phyloP scores from a whole-genome alignment of 148 eudicot genomes.

The Tetragonia tetragonoides region DNA sequence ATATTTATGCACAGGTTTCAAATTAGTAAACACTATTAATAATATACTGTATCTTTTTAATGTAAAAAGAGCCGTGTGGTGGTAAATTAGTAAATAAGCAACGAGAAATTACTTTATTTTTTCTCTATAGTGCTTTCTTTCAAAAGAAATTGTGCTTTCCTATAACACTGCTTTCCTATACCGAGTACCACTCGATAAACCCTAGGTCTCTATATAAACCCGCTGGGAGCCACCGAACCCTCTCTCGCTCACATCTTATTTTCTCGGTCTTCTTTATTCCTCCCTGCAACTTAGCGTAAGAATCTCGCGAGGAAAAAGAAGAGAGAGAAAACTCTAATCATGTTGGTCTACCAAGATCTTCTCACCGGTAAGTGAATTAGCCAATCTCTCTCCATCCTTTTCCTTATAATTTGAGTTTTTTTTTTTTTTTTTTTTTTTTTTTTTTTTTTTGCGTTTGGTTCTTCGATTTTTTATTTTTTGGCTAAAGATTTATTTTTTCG shows the following conservation, averaged over 20 bases:
- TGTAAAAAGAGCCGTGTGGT: too few relatives aligned
- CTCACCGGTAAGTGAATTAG: conserved; percentile 27
- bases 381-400: not conserved
- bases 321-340: conserved; percentile 22
- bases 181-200: conserved; percentile 12
- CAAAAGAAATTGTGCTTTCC: not conserved
- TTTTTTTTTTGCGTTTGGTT: not conserved
- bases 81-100: too few relatives aligned
- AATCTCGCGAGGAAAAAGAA: not conserved
- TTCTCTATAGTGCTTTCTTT: not conserved
- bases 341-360: conserved; percentile 40
- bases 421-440: not conserved
- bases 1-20: too few relatives aligned
- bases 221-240: not conserved
- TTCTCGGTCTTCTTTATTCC: not conserved
- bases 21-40: too few relatives aligned
- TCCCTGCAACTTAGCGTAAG: conserved; percentile 7
- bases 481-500: not conserved
- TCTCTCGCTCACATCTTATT: not conserved
- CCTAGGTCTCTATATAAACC: conserved; percentile 20
- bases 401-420: not conserved
- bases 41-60: too few relatives aligned
- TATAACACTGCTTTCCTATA: not conserved
- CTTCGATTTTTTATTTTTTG: not conserved
- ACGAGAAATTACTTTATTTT: too few relatives aligned